phyloP scores from a whole-genome alignment of 2,329 filamentous ascomycete species.

The Trichoderma sp. region DNA sequence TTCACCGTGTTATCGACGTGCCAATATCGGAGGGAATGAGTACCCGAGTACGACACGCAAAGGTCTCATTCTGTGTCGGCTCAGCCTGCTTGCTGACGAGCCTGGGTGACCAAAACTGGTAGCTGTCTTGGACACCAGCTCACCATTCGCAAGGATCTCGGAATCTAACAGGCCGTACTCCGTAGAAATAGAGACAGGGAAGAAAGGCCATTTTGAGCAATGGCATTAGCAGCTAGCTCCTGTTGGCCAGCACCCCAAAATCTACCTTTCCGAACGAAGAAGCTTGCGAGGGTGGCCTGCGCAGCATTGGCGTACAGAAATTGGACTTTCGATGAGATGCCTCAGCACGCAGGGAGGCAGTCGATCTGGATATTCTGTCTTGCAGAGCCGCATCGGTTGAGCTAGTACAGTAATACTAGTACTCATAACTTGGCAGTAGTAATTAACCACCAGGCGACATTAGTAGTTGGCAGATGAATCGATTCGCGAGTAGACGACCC shows the following conservation, averaged over 20 bases:
- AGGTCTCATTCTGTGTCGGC: not conserved
- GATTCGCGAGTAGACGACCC: not conserved
- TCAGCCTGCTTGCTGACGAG: constrained; percentile 5
- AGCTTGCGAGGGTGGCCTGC: not conserved
- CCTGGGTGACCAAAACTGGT: not conserved
- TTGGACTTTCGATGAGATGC: not conserved
- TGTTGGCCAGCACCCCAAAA: not conserved
- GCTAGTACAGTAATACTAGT: not conserved
- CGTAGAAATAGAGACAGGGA: not conserved
- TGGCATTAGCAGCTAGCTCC: not conserved
- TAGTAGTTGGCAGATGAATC: not conserved
- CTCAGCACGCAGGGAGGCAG: not conserved
- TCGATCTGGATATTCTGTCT: not conserved
- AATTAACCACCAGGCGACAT: not conserved
- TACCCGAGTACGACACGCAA: not conserved
- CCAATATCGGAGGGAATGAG: not conserved
- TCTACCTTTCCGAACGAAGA: not conserved
- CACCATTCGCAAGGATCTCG: not conserved
- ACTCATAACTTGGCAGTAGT: not conserved
- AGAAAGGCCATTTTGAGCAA: not conserved
- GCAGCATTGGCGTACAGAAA: not conserved
- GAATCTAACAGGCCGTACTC: not conserved
- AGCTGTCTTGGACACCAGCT: not conserved
- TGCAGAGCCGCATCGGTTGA: constrained; percentile 7
- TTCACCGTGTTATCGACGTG: not conserved